These are phyloP conservation scores for Chlorencoelia australis DNA, from an alignment of 2,329 filamentous ascomycete species.

Conservation along the genomic window DNA sequence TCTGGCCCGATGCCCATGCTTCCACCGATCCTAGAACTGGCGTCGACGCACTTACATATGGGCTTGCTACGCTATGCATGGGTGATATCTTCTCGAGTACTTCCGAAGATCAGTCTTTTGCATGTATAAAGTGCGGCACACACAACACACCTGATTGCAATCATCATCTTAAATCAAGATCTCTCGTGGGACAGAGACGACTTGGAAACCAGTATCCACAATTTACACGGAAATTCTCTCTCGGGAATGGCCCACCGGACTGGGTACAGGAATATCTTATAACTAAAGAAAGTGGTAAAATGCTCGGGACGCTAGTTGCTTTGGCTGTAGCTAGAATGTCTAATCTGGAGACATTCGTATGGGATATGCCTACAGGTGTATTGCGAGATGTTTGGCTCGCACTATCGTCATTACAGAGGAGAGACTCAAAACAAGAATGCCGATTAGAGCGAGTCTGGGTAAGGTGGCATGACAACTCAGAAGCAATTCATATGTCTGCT, in stretches of 20 bases:
- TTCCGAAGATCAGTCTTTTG: slow-evolving; percentile 14
- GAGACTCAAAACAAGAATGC: slow-evolving; percentile 44
- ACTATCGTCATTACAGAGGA: slow-evolving; percentile 57
- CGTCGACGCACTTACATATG: slow-evolving; percentile 76
- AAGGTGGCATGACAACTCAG: slow-evolving; percentile 67
- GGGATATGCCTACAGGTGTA: slow-evolving; percentile 85
- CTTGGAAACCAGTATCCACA: slow-evolving; percentile 67
- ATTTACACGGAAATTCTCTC: slow-evolving; percentile 71
- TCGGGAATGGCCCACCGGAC: slow-evolving; percentile 69
- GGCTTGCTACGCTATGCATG: slow-evolving; percentile 69
- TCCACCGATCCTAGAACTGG: slow-evolving; percentile 56
- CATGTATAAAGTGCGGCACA: slow-evolving; percentile 27
- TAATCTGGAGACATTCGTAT: slow-evolving; percentile 71
- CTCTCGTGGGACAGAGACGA: slow-evolving; percentile 30
- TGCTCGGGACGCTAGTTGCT: slow-evolving; percentile 76
- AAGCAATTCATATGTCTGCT: slow-evolving; percentile 19
- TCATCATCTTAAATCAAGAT: slow-evolving; percentile 14
- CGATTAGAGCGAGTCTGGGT: slow-evolving; percentile 69
- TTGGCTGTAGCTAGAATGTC: slow-evolving; percentile 72
- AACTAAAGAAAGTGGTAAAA: slow-evolving; percentile 74
- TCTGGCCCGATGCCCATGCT: slow-evolving; percentile 67
- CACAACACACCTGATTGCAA: slow-evolving; percentile 19
- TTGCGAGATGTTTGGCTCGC: slow-evolving; percentile 73
- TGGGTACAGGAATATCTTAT: slow-evolving; percentile 79
- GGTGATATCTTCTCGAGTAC: slow-evolving; percentile 45